Conservation (phyloP, 768 basidiomycete species). For the Cystoderma amianthinum region DNA sequence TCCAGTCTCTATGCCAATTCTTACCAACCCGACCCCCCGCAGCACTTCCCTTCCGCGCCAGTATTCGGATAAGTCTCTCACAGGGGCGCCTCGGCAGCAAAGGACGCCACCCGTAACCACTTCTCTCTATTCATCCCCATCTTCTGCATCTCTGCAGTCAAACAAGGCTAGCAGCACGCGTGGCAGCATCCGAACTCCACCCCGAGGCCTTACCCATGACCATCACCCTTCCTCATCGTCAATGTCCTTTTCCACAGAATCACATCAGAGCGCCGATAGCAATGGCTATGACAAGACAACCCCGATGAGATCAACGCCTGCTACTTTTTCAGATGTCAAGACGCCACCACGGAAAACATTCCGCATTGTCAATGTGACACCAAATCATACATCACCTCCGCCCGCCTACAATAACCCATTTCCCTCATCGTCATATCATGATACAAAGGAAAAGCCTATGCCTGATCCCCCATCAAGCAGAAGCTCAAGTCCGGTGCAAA, state of each 20-base stretch:
- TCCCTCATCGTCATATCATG: neutral
- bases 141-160: slow-evolving; percentile 12
- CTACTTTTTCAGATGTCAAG: slow-evolving; percentile 5
- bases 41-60: slow-evolving; percentile 27
- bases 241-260: slow-evolving; percentile 13
- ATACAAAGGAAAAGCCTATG: neutral
- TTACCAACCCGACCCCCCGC: slow-evolving; percentile 23
- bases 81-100: slow-evolving; percentile 6
- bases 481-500: neutral
- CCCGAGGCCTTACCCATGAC: slow-evolving; percentile 3
- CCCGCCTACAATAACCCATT: slow-evolving; percentile 30
- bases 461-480: neutral
- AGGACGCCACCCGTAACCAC: slow-evolving; percentile 6
- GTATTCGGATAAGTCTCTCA: slow-evolving; percentile 21
- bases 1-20: slow-evolving; percentile 2
- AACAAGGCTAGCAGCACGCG: slow-evolving; percentile 9
- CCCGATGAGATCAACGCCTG: neutral
- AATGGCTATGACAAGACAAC: slow-evolving; percentile 1
- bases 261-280: slow-evolving; percentile 10
- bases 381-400: slow-evolving; percentile 27
- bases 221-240: slow-evolving; percentile 11
- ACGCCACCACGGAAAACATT: slow-evolving; percentile 31
- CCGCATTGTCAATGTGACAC: slow-evolving; percentile 32
- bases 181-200: slow-evolving; percentile 5
- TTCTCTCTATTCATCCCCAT: slow-evolving; percentile 10